Evolutionary conservation across 352 stramenopile species (phyloP).

Genomic region (Phytopythium cucurbitacearum): DNA sequence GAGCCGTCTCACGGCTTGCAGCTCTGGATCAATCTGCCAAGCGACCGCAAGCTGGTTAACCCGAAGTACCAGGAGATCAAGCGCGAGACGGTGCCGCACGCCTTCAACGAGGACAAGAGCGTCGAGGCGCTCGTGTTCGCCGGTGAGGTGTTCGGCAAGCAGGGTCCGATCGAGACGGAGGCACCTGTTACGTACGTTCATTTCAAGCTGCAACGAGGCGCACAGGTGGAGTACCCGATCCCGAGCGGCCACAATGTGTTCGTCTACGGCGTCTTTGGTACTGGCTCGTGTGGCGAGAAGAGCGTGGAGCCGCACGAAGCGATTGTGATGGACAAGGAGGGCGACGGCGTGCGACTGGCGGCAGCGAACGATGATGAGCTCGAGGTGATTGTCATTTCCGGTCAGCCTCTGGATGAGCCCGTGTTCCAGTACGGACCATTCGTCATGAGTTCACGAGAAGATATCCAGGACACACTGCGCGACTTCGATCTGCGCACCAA

Average conservation of each 20-base stretch:
- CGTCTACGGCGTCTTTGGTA: slow-evolving; percentile 31
- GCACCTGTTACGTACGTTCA: slow-evolving; percentile 49
- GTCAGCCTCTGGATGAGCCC: slow-evolving; percentile 51
- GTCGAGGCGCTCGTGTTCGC: slow-evolving; percentile 52
- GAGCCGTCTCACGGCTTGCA: slow-evolving; percentile 34
- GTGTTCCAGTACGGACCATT: slow-evolving; percentile 69
- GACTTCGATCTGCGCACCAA: slow-evolving; percentile 52
- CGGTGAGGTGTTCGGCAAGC: slow-evolving; percentile 36
- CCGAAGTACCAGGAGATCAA: slow-evolving; percentile 54
- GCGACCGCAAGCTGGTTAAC: slow-evolving; percentile 30
- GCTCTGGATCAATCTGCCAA: slow-evolving; percentile 50
- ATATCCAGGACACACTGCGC: slow-evolving; percentile 47
- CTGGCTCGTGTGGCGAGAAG: slow-evolving; percentile 17
- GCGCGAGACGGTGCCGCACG: slow-evolving; percentile 33
- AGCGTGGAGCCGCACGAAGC: slow-evolving; percentile 33
- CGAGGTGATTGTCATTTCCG: slow-evolving; percentile 50
- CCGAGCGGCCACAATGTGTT: slow-evolving; percentile 35
- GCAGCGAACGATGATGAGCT: slow-evolving; percentile 22
- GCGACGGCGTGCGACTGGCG: slow-evolving; percentile 41
- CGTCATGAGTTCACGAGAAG: slow-evolving; percentile 57
- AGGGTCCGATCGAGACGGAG: slow-evolving; percentile 35
- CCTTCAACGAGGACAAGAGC: slow-evolving; percentile 31
- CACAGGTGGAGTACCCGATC: slow-evolving; percentile 35
- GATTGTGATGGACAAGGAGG: slow-evolving; percentile 45
- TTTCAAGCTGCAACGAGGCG: slow-evolving; percentile 31